A percentile compares a stretch with the other conserved stretches of the same genome.
Evolutionary conservation across 768 basidiomycete genomes (phyloP).

Genomic region (Lactarius sanguifluus): DNA sequence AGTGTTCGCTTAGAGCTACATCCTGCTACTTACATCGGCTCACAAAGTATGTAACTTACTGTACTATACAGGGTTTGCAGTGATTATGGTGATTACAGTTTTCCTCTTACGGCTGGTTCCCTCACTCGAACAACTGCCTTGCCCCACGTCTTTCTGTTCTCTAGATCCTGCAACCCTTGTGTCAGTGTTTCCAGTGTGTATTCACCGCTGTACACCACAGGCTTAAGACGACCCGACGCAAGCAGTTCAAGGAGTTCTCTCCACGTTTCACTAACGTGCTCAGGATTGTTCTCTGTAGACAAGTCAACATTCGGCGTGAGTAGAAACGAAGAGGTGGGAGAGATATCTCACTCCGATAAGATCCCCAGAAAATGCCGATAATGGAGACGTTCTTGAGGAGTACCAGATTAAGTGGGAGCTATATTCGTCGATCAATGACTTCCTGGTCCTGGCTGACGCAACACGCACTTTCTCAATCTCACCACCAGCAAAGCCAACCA

Average conservation of each 20-base stretch:
- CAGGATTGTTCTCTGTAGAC: constrained; percentile 59
- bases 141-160: constrained; percentile 88
- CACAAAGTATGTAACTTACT: not conserved
- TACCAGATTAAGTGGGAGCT: constrained; percentile 74
- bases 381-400: constrained; percentile 35
- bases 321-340: not conserved
- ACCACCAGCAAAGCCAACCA: constrained; percentile 92
- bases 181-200: constrained; percentile 67
- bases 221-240: constrained; percentile 58
- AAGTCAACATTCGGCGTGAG: not conserved
- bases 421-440: not conserved
- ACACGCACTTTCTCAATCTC: constrained; percentile 71
- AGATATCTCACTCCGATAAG: constrained; percentile 2
- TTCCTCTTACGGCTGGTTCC: constrained; percentile 48
- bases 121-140: constrained; percentile 74
- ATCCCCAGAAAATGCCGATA: constrained; percentile 16
- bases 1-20: not conserved
- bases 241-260: constrained; percentile 71
- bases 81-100: constrained; percentile 38
- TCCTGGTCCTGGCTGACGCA: not conserved
- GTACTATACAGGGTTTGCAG: not conserved
- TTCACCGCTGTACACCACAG: constrained; percentile 66
- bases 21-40: not conserved
- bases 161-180: constrained; percentile 73
- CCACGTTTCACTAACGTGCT: constrained; percentile 69